phyloP scores from a whole-genome alignment of 2,329 filamentous ascomycete genomes.

The Aureobasidium mangrovei region DNA sequence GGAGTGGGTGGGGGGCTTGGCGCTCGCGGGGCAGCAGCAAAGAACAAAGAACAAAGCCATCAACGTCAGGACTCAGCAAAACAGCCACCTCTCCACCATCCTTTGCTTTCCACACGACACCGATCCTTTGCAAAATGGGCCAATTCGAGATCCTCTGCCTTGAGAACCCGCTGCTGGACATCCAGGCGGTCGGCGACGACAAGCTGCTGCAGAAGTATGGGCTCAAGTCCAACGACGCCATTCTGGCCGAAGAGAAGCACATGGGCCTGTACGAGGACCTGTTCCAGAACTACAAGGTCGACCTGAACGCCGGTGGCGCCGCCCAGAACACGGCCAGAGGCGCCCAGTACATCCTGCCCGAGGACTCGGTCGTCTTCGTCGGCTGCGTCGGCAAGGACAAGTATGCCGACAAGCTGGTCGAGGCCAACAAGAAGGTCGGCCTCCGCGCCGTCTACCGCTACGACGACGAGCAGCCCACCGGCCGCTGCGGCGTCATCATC shows the following conservation, averaged over 20 bases:
- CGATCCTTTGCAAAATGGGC: conserved; percentile 36
- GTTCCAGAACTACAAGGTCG: conserved; percentile 82
- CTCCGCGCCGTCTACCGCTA: conserved; percentile 92
- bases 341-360: conserved; percentile 81
- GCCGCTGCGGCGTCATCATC: conserved; percentile 92
- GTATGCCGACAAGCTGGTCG: conserved; percentile 79
- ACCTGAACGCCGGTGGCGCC: conserved; percentile 90
- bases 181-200: conserved; percentile 75
- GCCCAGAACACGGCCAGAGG: conserved; percentile 96
- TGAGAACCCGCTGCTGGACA: conserved; percentile 97
- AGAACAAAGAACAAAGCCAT: not conserved
- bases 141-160: conserved; percentile 85
- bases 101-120: not conserved
- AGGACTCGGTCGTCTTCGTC: conserved; percentile 85
- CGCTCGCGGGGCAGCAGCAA: not conserved
- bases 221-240: conserved; percentile 93
- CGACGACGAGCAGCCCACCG: conserved; percentile 74
- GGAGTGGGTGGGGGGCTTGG: not conserved
- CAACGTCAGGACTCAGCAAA: conserved; percentile 10
- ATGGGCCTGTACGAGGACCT: conserved; percentile 85
- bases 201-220: conserved; percentile 84
- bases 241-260: conserved; percentile 90
- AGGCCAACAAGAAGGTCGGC: conserved; percentile 79
- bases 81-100: not conserved
- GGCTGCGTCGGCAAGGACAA: conserved; percentile 94